Percentiles rank a stretch among this genome's conserved stretches.
Conservation (phyloP, 805 yeast species). For the Kodamaea restingae region DNA sequence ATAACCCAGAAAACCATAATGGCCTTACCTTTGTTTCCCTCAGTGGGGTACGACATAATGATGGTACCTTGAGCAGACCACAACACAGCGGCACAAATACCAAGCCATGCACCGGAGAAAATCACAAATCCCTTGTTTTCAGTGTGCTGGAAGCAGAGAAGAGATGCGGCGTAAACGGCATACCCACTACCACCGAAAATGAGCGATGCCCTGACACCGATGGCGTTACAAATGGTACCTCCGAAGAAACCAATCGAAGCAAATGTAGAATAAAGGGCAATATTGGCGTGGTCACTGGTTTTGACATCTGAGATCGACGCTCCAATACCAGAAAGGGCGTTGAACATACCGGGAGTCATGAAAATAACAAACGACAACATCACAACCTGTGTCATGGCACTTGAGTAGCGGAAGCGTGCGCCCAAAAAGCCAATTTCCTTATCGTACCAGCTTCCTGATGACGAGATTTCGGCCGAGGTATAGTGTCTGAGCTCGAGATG, state of each 20-base stretch:
- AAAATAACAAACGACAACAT: slow-evolving; percentile 45
- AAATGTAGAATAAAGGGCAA: slow-evolving; percentile 52
- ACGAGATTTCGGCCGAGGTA: slow-evolving; percentile 26
- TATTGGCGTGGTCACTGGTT: slow-evolving; percentile 46
- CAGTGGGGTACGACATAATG: slow-evolving; percentile 55
- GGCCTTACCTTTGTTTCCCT: slow-evolving; percentile 48
- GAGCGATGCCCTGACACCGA: slow-evolving; percentile 45
- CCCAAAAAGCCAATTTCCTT: slow-evolving; percentile 7
- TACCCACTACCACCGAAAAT: slow-evolving; percentile 55
- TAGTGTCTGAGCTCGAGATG: slow-evolving; percentile 23
- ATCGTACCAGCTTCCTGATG: slow-evolving; percentile 42
- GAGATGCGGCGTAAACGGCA: slow-evolving; percentile 49
- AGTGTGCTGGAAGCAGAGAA: slow-evolving; percentile 45
- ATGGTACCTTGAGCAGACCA: slow-evolving; percentile 62
- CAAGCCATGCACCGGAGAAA: slow-evolving; percentile 55
- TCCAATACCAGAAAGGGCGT: slow-evolving; percentile 48
- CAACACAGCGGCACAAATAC: slow-evolving; percentile 49
- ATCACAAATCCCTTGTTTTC: slow-evolving; percentile 49
- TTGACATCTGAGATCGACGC: slow-evolving; percentile 36
- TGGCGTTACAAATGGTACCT: slow-evolving; percentile 49
- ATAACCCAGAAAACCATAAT: slow-evolving; percentile 58
- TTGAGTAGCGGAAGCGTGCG: slow-evolving; percentile 27
- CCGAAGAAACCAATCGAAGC: slow-evolving; percentile 56
- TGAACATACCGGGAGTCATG: slow-evolving; percentile 52
- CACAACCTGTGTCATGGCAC: slow-evolving; percentile 40